A percentile compares a stretch with the other conserved stretches of the same genome.
Evolutionary conservation across 345 rosid genomes (phyloP).

Genomic region (Kandelia obovata): DNA sequence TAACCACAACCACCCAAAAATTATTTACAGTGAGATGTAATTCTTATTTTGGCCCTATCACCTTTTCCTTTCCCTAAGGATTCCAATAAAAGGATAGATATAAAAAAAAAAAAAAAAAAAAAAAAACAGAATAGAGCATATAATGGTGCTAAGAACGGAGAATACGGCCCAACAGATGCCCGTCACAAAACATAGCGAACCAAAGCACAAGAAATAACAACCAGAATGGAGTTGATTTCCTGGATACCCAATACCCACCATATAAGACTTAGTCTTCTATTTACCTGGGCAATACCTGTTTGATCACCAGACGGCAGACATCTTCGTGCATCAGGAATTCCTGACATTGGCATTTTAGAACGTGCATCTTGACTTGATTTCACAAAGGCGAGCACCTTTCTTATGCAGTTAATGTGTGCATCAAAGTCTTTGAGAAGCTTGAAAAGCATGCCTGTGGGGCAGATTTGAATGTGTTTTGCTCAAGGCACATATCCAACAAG

Average conservation of each 20-base stretch:
- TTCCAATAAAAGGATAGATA: constrained; percentile 1
- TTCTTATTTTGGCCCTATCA: no score
- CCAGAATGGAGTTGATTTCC: constrained; percentile 10
- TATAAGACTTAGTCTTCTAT: not conserved
- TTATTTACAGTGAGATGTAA: no score
- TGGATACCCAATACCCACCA: not conserved
- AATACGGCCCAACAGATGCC: not conserved
- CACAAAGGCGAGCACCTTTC: constrained; percentile 3
- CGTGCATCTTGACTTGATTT: constrained; percentile 5
- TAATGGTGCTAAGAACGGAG: not conserved
- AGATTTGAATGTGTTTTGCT: constrained; percentile 8
- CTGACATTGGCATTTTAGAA: constrained; percentile 5
- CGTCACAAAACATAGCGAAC: not conserved
- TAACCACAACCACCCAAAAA: no score
- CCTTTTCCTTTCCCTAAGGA: not conserved
- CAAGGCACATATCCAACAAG: not conserved
- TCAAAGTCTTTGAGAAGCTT: constrained; percentile 17
- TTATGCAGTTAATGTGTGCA: not conserved
- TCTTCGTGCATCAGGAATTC: constrained; percentile 8
- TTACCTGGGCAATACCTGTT: constrained; percentile 9
- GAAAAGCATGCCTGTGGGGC: not conserved
- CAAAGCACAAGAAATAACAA: constrained; percentile 7
- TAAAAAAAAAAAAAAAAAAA: not conserved
- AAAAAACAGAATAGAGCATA: not conserved
- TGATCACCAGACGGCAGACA: constrained; percentile 2